Conservation (phyloP, 129 eudicot genomes). For the Flaveria trinervia region DNA sequence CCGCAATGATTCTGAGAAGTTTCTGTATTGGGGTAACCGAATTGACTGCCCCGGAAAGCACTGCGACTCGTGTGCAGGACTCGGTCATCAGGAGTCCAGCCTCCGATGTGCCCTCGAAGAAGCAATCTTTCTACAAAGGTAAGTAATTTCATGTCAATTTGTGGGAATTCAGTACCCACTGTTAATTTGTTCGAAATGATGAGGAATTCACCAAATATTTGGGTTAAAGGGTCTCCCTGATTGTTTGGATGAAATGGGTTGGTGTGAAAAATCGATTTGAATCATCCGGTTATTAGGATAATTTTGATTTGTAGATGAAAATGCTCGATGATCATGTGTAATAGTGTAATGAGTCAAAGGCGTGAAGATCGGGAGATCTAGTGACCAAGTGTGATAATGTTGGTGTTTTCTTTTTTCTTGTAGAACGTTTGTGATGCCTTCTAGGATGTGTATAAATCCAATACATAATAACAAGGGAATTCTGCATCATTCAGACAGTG, state of each 20-base stretch:
- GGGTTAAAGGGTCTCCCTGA: no score
- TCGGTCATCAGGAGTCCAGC: constrained; percentile 98
- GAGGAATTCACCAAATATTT: no score
- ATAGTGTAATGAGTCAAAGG: neutral
- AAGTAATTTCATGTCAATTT: neutral
- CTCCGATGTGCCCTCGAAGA: constrained; percentile 99
- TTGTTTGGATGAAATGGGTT: no score
- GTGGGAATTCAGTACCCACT: no score
- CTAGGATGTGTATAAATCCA: constrained; percentile 96
- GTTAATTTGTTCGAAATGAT: no score
- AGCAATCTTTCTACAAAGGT: constrained; percentile 83
- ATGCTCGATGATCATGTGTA: neutral
- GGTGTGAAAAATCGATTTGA: neutral
- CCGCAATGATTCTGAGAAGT: constrained; percentile 43
- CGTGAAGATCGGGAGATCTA: neutral
- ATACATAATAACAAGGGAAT: constrained; percentile 89
- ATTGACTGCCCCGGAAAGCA: constrained; percentile 97
- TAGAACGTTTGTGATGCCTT: constrained; percentile 99
- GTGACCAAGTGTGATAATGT: neutral
- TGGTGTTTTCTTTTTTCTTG: constrained; percentile 12
- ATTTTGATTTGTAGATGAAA: neutral
- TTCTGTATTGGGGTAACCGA: constrained; percentile 79
- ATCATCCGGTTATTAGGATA: neutral
- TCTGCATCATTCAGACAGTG: constrained; percentile 56
- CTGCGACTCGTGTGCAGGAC: constrained; percentile 84